Evolutionary conservation across 768 basidiomycete species (phyloP).

Genomic region (Trametopsis cervina): DNA sequence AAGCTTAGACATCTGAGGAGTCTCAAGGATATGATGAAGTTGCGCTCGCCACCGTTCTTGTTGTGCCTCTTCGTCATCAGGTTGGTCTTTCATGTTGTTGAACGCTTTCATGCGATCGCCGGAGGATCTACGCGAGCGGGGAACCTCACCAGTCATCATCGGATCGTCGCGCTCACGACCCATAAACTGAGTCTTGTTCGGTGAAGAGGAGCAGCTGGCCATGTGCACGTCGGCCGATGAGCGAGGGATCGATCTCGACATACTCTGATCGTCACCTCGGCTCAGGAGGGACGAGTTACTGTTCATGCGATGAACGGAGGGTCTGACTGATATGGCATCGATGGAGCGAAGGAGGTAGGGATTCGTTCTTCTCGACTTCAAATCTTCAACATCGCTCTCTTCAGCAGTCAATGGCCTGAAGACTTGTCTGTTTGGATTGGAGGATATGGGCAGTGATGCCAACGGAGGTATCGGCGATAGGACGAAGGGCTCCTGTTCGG

Average conservation of each 20-base stretch:
- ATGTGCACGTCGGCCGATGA: constrained; percentile 21
- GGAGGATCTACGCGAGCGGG: background rate
- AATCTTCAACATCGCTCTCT: constrained; percentile 18
- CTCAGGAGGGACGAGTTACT: constrained; percentile 16
- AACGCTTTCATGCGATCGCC: background rate
- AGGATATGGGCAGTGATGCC: constrained; percentile 17
- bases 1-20: constrained; percentile 3
- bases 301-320: constrained; percentile 13
- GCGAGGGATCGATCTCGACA: constrained; percentile 20
- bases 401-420: constrained; percentile 20
- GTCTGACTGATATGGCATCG: constrained; percentile 20
- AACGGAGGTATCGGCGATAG: constrained; percentile 22
- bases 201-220: constrained; percentile 22
- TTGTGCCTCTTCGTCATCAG: background rate
- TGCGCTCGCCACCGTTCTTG: constrained; percentile 1
- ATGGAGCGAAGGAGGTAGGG: constrained; percentile 12
- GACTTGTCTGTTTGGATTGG: constrained; percentile 16
- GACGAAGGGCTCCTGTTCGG: constrained; percentile 18
- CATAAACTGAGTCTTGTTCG: constrained; percentile 11
- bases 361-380: constrained; percentile 6
- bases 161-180: constrained; percentile 13
- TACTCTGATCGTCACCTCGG: constrained; percentile 9
- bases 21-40: constrained; percentile 2
- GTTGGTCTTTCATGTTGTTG: background rate
- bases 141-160: constrained; percentile 3